Percentiles rank a stretch among this genome's conserved stretches.
Evolutionary conservation across 1,284 basidiomycete species (phyloP).

Genomic region (Rhodotorula sp.): DNA sequence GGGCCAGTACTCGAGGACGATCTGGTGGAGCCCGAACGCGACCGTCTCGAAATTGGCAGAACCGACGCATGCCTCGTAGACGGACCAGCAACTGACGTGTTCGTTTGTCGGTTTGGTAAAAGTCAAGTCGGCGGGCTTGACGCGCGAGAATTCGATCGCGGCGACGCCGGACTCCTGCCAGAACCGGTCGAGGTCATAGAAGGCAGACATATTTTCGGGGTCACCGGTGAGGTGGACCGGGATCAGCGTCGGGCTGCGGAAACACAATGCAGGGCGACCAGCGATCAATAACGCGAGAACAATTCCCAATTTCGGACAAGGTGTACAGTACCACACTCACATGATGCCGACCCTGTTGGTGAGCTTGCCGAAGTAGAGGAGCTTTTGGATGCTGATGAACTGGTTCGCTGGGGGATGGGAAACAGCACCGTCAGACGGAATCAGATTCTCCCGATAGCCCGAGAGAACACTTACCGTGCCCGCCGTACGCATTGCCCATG

Average conservation of each 20-base stretch:
- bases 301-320: too few species aligned
- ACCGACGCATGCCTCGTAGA: slow-evolving; percentile 26
- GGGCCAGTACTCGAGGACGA: slow-evolving; percentile 35
- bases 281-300: too few species aligned
- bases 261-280: too few species aligned
- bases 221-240: slow-evolving; percentile 34
- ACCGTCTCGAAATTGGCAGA: slow-evolving; percentile 20
- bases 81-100: slow-evolving; percentile 36
- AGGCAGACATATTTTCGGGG: slow-evolving; percentile 20
- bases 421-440: neutral
- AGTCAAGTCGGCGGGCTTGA: slow-evolving; percentile 21
- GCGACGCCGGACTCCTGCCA: slow-evolving; percentile 28
- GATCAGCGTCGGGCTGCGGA: slow-evolving; percentile 30
- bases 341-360: slow-evolving; percentile 38
- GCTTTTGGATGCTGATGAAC: slow-evolving; percentile 30
- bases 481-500: slow-evolving; percentile 28
- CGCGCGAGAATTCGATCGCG: slow-evolving; percentile 21
- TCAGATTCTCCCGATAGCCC: neutral
- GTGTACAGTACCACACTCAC: too few species aligned
- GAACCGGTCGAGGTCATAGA: slow-evolving; percentile 39
- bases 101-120: slow-evolving; percentile 18
- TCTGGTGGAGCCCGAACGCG: slow-evolving; percentile 28
- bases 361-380: slow-evolving; percentile 37
- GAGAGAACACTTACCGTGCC: slow-evolving; percentile 23
- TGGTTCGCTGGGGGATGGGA: slow-evolving; percentile 29